Base-by-base conservation (phyloP, 2,329 filamentous ascomycete species). In the Pseudocercospora fijiensis region DNA sequence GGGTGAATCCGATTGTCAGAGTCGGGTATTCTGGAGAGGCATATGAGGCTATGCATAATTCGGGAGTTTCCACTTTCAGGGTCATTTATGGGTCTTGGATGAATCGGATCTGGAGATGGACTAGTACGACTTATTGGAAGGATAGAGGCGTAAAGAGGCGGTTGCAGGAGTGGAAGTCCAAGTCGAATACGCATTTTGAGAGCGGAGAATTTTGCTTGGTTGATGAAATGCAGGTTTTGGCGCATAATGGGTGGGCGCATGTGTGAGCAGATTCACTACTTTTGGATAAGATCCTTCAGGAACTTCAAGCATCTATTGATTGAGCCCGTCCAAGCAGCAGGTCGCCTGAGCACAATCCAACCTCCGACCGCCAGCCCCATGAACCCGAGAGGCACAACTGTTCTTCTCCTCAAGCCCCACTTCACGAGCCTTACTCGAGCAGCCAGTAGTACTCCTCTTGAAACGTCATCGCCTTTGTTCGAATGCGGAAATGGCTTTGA, bases 1-100 rank as follows among this genome's bases (percentile, higher is more conserved):
- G 82, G 74, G 72, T 91, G 43, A 92, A 92, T 73, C 88, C 89
- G 1, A 82, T 83, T 11, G 88, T 91, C 10, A 81, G 88, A 8
- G 89, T 91, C 4, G 87, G 83, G 1, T 91, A 91, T 72, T 85
- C 80, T 66, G 73, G 76, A 2, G 64, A 74, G 0, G 85, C 85
- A 1, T 88, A 88, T 71, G 74, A 78, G 10, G 75, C 76, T 16
- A 82, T 85, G 3, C 62, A 70, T 37, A 84, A 55, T n/a, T 37
- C 33, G 9, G 57, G 43, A 11, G 41, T 72, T 1, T 64, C 64
- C 16, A 69, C 77, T 3, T 77, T 77, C 58, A 76, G 82, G 53
- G 81, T 85, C 49, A 72, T 87, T 24, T 69, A 73, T 5, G 87
- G 86, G 0, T 70, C 84, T 5, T 91, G 88, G 88, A 74, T 75